Evolutionary conservation across 495 filamentous ascomycete species (phyloP), one percentile per base, ranked within the genome.

Genomic region (Cercophora scortea): DNA sequence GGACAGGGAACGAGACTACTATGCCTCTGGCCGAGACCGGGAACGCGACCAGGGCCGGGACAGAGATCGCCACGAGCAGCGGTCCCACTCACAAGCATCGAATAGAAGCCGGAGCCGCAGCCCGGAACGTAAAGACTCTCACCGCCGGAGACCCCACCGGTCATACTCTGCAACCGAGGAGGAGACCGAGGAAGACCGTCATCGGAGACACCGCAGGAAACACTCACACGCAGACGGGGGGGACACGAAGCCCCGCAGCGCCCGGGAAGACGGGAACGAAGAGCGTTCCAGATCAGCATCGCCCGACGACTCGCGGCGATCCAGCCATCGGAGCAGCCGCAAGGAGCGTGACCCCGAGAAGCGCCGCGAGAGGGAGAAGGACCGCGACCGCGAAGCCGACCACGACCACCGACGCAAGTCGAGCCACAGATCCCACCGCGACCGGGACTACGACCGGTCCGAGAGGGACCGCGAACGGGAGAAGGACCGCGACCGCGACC

Each of bases 91-190:
- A 12, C 51, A 33, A 9, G 7, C 19, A n/a, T 53, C 60, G 11
- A 56, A 53, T 50, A 52, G 58, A 42, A 72, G 69, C 52, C 67
- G 67, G 32, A 72, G 69, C 52, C 67, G 67, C 32, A 72, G 66
- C 44, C 55, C 65, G 41, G 74, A 82, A 35, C 78, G 77, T 56
- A 77, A 79, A 12, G 73, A 80, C 19, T 69, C 67, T 39, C 76
- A 71, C 54, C 77, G 76, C 45, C 69, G 54, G 41, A 75, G 81
- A 63, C 80, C 79, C n/a, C 75, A 82, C 56, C 80, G 76, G 11
- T 85, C 83, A 4, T 60, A 69, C 8, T 81, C 60, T 25, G 58
- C 62, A 11, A 69, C 77, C 0, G 69, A 74, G 11, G 70, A 70
- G 32, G 72, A 70, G 13, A 74, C 74, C 25, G 76, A 79, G 32